Evolutionary conservation across 106 monocot species (phyloP).

Genomic region (Acorus gramineus): DNA sequence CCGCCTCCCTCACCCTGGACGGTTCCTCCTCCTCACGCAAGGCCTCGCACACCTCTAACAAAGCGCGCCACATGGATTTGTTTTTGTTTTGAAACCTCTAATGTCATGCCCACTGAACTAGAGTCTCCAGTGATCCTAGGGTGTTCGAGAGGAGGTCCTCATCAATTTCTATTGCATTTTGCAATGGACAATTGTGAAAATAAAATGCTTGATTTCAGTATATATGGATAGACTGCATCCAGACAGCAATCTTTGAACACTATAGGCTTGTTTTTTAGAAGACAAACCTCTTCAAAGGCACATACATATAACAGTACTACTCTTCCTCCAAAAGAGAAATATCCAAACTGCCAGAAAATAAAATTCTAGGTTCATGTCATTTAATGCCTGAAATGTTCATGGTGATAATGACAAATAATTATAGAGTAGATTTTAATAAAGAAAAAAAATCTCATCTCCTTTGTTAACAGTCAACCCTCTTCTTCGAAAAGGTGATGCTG

Average conservation of each 20-base stretch:
- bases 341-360: conserved; percentile 60
- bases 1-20: no score
- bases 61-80: conserved; percentile 3
- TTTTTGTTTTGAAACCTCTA: conserved; percentile 40
- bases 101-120: conserved; percentile 58
- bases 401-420: no score
- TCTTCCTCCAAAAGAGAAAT: conserved; percentile 97
- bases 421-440: background rate
- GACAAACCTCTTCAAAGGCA: conserved; percentile 75
- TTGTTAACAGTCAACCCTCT: conserved; percentile 51
- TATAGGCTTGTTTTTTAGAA: no score
- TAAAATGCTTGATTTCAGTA: background rate
- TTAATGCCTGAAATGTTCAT: no score
- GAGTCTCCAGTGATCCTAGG: conserved; percentile 77
- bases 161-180: conserved; percentile 88
- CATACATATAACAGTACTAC: conserved; percentile 92
- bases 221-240: no score
- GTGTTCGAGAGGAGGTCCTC: conserved; percentile 71
- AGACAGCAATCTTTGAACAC: no score
- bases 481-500: conserved; percentile 54
- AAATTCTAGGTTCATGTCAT: no score
- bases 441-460: conserved; percentile 65
- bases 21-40: no score
- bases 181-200: no score
- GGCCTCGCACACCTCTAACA: no score